A percentile compares a stretch with the other conserved stretches of the same genome.
Conservation (phyloP, 306 rosid species). For the Lupinus albus region DNA sequence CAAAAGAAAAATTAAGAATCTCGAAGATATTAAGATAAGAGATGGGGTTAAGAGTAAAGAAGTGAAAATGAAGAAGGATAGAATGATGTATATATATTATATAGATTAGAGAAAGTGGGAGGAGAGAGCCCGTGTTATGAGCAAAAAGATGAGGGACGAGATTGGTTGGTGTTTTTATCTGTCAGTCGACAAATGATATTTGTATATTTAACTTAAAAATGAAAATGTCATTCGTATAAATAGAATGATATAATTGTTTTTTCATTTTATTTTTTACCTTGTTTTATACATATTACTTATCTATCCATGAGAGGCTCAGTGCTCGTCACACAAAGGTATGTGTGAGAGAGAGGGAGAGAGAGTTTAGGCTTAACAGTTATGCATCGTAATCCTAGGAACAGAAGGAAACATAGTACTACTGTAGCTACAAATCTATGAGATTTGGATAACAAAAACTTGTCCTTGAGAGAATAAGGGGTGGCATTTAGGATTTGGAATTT, state of each 20-base stretch:
- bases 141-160: conserved; percentile 42
- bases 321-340: too few relatives aligned
- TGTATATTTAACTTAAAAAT: too few relatives aligned
- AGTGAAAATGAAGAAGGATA: conserved; percentile 35
- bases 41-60: not conserved
- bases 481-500: conserved; percentile 25
- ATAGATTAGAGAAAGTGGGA: conserved; percentile 39
- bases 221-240: too few relatives aligned
- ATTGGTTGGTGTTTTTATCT: conserved; percentile 51
- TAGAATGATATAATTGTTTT: too few relatives aligned
- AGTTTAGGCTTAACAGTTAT: conserved; percentile 47
- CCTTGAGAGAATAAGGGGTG: conserved; percentile 29
- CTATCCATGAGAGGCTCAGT: too few relatives aligned
- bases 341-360: conserved; percentile 13
- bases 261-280: too few relatives aligned
- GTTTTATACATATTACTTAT: too few relatives aligned
- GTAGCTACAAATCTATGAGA: conserved; percentile 31
- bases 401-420: conserved; percentile 52
- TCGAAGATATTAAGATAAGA: not conserved
- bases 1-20: conserved; percentile 5
- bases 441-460: conserved; percentile 46
- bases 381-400: conserved; percentile 66
- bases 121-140: not conserved
- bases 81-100: conserved; percentile 50
- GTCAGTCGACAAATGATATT: too few relatives aligned